Conservation (phyloP, 768 basidiomycete genomes). For the Kwoniella mangroviensis region DNA sequence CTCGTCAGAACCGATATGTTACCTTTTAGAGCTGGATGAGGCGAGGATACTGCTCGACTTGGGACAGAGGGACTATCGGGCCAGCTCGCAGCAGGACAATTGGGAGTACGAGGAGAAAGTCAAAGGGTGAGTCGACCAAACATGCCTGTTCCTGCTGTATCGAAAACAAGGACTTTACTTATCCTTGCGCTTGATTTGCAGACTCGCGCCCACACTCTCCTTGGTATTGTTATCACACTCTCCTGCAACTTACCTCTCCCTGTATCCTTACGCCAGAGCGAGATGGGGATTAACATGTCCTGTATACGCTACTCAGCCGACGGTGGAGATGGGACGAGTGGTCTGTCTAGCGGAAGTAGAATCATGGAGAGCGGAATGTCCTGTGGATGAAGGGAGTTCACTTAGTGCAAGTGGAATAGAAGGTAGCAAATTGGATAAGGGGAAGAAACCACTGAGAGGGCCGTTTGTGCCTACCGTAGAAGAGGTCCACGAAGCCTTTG, state of each 20-base stretch:
- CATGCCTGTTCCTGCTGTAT: not conserved
- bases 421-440: constrained; percentile 19
- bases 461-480: constrained; percentile 73
- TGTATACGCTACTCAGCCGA: constrained; percentile 90
- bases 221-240: constrained; percentile 94
- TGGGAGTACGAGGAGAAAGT: constrained; percentile 56
- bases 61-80: constrained; percentile 65
- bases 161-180: not conserved
- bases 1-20: constrained; percentile 67
- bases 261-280: constrained; percentile 90
- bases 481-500: constrained; percentile 91
- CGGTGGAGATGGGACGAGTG: constrained; percentile 92
- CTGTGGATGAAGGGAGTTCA: constrained; percentile 34
- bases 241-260: constrained; percentile 81
- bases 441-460: constrained; percentile 55
- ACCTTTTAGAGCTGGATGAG: constrained; percentile 92
- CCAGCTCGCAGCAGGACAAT: constrained; percentile 27
- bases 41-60: constrained; percentile 92
- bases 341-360: constrained; percentile 88
- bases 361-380: constrained; percentile 62
- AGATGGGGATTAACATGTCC: constrained; percentile 86
- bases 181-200: constrained; percentile 49
- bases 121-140: constrained; percentile 47
- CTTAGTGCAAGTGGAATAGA: constrained; percentile 3
- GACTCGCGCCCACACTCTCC: constrained; percentile 78